Evolutionary conservation across 805 yeast genomes (phyloP).

Genomic region (Starmerella potacharoeniae): DNA sequence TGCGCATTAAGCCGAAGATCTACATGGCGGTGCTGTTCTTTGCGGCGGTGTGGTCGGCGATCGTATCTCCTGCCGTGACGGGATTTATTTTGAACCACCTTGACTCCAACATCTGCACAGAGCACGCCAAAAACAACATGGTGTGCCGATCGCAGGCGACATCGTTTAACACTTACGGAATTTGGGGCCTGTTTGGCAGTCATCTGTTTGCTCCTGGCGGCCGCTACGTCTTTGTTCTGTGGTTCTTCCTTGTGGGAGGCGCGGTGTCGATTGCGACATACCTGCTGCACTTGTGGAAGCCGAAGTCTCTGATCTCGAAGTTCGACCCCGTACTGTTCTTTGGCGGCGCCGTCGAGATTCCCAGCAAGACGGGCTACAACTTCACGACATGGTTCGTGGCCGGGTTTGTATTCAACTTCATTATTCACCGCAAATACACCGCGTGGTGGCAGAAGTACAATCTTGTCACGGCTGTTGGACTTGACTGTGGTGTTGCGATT

Average conservation of each 20-base stretch:
- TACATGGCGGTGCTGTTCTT: conserved; percentile 42
- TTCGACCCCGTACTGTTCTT: conserved; percentile 62
- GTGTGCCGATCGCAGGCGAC: conserved; percentile 41
- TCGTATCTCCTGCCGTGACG: conserved; percentile 33
- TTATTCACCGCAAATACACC: conserved; percentile 42
- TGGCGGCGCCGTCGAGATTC: conserved; percentile 47
- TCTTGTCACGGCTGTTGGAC: conserved; percentile 55
- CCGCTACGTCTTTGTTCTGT: conserved; percentile 45
- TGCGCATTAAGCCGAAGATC: conserved; percentile 51
- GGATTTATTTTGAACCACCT: conserved; percentile 34
- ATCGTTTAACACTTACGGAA: conserved; percentile 43
- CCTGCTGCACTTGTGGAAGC: conserved; percentile 30
- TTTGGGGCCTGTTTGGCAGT: conserved; percentile 57
- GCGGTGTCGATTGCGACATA: conserved; percentile 36
- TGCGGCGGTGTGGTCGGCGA: conserved; percentile 35
- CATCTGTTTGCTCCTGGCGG: conserved; percentile 49
- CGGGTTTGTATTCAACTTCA: conserved; percentile 48
- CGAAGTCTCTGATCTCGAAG: conserved; percentile 32
- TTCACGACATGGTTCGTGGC: conserved; percentile 44
- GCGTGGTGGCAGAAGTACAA: conserved; percentile 42
- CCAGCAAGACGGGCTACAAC: conserved; percentile 68
- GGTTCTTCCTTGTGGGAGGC: conserved; percentile 53
- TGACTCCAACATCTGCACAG: conserved; percentile 33
- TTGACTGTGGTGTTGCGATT: conserved; percentile 58
- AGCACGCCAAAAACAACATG: conserved; percentile 45